Percentiles rank a stretch among this genome's conserved stretches.
Evolutionary conservation across 2,329 filamentous ascomycete genomes (phyloP).

Genomic region (Hymenoscyphus scutula): DNA sequence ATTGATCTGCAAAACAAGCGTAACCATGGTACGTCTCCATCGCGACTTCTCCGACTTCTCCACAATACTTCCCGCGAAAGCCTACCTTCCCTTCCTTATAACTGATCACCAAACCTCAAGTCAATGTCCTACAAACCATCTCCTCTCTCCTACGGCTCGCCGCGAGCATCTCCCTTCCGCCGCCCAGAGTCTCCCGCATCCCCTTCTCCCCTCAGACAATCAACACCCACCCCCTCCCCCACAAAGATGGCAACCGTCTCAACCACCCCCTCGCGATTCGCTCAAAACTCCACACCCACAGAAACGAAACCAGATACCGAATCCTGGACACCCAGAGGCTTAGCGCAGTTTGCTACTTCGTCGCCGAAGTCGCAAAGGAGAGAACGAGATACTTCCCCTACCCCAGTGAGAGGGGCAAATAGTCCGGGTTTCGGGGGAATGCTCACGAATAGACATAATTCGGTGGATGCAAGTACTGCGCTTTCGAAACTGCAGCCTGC

Average conservation of each 20-base stretch:
- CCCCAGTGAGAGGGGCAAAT: constrained; percentile 23
- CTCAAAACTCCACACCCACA: constrained; percentile 41
- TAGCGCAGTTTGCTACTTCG: constrained; percentile 32
- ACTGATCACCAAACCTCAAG: constrained; percentile 12
- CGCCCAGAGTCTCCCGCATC: constrained; percentile 62
- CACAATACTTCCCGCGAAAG: constrained; percentile 9
- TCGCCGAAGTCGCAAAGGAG: constrained; percentile 16
- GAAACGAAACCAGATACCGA: constrained; percentile 37
- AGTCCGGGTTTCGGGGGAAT: constrained; percentile 33
- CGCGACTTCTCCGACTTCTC: constrained; percentile 21
- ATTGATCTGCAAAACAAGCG: background rate
- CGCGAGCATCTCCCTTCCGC: constrained; percentile 65
- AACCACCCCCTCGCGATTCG: constrained; percentile 45
- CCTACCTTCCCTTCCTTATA: background rate
- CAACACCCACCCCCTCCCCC: constrained; percentile 58
- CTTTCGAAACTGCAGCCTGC: constrained; percentile 74
- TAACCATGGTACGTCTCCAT: constrained; percentile 21
- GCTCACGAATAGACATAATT: constrained; percentile 21
- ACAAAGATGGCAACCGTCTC: constrained; percentile 42
- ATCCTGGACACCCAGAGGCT: constrained; percentile 34
- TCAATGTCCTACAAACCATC: constrained; percentile 61
- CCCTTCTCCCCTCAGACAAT: constrained; percentile 62
- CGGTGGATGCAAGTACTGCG: constrained; percentile 43
- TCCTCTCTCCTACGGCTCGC: constrained; percentile 68
- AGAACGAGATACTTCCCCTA: constrained; percentile 37